Conservation (phyloP, 2,329 filamentous ascomycete species). For the Daldinia sp. region DNA sequence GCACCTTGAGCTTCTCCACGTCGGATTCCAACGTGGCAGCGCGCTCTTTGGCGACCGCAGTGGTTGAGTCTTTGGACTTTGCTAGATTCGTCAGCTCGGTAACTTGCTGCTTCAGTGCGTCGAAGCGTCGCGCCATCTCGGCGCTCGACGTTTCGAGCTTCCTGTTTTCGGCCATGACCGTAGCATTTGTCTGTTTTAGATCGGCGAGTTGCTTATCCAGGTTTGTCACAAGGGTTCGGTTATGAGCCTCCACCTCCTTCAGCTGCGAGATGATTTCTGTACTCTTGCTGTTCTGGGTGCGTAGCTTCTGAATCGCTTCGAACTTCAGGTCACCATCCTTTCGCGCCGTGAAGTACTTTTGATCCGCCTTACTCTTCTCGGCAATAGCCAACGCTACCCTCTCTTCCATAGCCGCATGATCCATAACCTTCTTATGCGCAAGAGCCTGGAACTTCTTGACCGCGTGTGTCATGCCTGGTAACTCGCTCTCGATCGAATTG, state of each 20-base stretch:
- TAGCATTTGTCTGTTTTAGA: conserved; percentile 80
- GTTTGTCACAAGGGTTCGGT: conserved; percentile 80
- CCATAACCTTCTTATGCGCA: conserved; percentile 87
- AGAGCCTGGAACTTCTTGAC: conserved; percentile 90
- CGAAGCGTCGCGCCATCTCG: conserved; percentile 77
- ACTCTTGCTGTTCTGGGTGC: conserved; percentile 87
- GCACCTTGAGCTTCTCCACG: conserved; percentile 81
- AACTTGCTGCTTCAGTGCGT: conserved; percentile 81
- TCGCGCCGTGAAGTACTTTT: conserved; percentile 97
- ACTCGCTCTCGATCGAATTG: conserved; percentile 84
- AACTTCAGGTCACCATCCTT: conserved; percentile 91
- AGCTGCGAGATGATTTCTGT: conserved; percentile 93
- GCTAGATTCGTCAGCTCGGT: conserved; percentile 80
- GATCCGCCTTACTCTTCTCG: conserved; percentile 96
- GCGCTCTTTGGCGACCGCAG: conserved; percentile 64
- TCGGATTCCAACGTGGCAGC: conserved; percentile 77
- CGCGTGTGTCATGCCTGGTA: conserved; percentile 89
- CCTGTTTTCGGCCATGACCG: conserved; percentile 78
- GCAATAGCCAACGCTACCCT: conserved; percentile 78
- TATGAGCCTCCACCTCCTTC: conserved; percentile 88
- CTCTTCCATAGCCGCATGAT: conserved; percentile 81
- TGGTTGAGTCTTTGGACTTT: conserved; percentile 77
- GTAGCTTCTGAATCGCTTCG: conserved; percentile 81
- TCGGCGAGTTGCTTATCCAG: conserved; percentile 92
- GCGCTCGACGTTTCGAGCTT: conserved; percentile 77